Evolutionary conservation across 352 stramenopile species (phyloP), one percentile per base, ranked within the genome.

Genomic region (Phytophthora citrophthora): DNA sequence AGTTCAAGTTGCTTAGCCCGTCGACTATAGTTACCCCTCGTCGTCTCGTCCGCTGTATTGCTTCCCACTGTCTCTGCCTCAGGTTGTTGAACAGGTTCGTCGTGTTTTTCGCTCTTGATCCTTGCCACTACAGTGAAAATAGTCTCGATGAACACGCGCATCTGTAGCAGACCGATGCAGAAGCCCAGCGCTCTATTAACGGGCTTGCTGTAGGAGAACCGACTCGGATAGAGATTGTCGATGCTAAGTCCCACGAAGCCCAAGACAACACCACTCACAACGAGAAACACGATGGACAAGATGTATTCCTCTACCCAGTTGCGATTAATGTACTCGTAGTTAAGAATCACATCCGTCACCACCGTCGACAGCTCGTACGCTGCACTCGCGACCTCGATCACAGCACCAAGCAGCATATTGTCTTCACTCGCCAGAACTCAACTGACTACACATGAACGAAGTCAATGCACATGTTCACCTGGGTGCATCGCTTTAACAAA

Each of bases 241-340:
- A 89, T 70, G 13, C 73, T 59, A 20, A 90, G 32, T 8, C 83
- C 83, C n/a, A 92, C 61, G 39, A 90, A 54, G 5, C 72, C 79
- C 77, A 90, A 87, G 58, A 89, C 74, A 26, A 90, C 4, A 4
- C 81, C 77, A 57, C 68, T 90, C 34, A 84, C 66, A 10, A 68
- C 73, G 15, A 92, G 81, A 58, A 92, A 89, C 5, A 70, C 65
- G 68, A 92, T 81, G 26, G 83, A 92, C 54, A 92, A 59, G 36
- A 78, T 76, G 66, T 92, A 92, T 64, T 92, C 83, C 13, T 92
- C 81, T 20, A 84, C 11, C 83, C 81, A 92, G 23, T 79, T 70
- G 47, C 83, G 83, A 18, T 79, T 32, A 57, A 92, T 87, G 69
- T 92, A 92, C 71, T 92, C 83, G 39, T 62, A 65, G 56, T 90